Evolutionary conservation across 1,284 basidiomycete genomes (phyloP).

Genomic region (Sphaerobolus stellatus): DNA sequence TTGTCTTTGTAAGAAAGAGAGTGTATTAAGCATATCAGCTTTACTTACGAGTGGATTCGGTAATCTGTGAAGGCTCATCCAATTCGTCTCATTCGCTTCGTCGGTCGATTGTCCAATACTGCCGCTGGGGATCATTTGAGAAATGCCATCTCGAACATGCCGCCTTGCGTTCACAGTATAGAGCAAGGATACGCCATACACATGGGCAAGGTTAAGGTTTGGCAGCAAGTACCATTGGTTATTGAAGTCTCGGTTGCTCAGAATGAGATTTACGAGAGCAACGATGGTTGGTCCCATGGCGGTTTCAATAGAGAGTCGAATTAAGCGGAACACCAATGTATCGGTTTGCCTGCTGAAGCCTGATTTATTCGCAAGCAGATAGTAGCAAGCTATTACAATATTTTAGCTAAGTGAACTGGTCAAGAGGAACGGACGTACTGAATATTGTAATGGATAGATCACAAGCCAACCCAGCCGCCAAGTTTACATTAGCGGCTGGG

Average conservation of each 20-base stretch:
- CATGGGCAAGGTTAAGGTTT: background rate
- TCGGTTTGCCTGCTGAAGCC: background rate
- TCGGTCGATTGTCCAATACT: no score
- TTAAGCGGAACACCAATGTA: background rate
- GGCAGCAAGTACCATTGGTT: background rate
- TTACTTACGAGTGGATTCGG: no score
- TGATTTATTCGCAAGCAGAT: background rate
- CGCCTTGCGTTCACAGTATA: slow-evolving; percentile 2
- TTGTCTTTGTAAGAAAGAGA: no score
- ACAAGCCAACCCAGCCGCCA: background rate
- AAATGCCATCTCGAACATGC: no score
- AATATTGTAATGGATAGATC: background rate
- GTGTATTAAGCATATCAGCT: no score
- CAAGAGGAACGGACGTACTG: background rate
- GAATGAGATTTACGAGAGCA: background rate
- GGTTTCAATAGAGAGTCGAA: background rate
- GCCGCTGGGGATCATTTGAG: no score
- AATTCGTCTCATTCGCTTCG: no score
- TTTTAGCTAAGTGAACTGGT: background rate
- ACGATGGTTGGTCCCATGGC: background rate
- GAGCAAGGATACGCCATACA: background rate
- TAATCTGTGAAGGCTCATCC: no score
- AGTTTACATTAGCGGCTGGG: background rate
- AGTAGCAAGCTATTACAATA: background rate
- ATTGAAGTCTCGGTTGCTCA: background rate